These are phyloP conservation scores for Athelia sp. DNA, from an alignment of 1,284 basidiomycete species.

Conservation along the genomic window DNA sequence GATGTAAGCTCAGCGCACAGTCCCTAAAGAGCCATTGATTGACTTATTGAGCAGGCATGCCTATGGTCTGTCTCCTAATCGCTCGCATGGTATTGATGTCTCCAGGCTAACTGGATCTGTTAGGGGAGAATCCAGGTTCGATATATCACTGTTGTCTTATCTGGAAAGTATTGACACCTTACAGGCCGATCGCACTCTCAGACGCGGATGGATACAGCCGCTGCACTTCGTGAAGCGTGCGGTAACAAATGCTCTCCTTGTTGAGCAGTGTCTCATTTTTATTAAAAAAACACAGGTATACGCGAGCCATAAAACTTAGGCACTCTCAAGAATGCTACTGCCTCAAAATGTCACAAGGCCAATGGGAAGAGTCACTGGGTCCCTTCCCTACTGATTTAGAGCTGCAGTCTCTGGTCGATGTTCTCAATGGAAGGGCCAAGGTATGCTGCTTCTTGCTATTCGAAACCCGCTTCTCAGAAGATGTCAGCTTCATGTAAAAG, in stretches of 20 bases:
- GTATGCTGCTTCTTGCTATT: conserved; percentile 25
- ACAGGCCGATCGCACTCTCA: conserved; percentile 25
- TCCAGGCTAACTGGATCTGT: background rate
- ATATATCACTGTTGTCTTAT: background rate
- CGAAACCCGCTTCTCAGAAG: background rate
- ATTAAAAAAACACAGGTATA: conserved; percentile 32
- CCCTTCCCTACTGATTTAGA: conserved; percentile 73
- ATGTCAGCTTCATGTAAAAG: conserved; percentile 18
- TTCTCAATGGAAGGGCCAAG: conserved; percentile 74
- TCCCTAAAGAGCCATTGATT: background rate
- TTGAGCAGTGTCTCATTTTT: too few relatives aligned
- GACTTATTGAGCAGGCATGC: conserved; percentile 40
- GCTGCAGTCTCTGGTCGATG: conserved; percentile 81
- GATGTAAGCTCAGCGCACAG: conserved; percentile 34
- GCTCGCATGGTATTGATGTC: background rate
- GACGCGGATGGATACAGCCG: conserved; percentile 57
- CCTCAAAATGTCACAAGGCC: conserved; percentile 39
- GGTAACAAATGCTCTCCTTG: background rate
- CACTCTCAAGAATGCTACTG: conserved; percentile 62
- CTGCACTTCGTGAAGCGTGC: conserved; percentile 49
- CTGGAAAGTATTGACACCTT: conserved; percentile 1
- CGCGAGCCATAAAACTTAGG: conserved; percentile 59
- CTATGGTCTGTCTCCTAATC: conserved; percentile 42
- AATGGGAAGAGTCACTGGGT: conserved; percentile 51
- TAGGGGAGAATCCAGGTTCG: conserved; percentile 37